Percentiles rank a stretch among this genome's conserved stretches.
phyloP scores from a whole-genome alignment of 2,329 filamentous ascomycete genomes.

The Alternaria ethzedia region DNA sequence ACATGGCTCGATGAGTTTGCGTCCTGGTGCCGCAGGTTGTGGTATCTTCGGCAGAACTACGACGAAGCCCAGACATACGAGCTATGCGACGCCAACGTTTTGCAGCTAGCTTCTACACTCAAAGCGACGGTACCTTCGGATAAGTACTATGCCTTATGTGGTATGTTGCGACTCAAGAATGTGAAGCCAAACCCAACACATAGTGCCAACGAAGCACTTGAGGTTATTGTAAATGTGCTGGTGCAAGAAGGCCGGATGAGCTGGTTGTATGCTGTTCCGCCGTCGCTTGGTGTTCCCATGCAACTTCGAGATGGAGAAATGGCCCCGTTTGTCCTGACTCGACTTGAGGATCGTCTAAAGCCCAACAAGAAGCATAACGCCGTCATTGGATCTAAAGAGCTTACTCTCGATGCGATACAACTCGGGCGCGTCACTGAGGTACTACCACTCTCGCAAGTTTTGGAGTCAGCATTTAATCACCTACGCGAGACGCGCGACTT shows the following conservation, averaged over 20 bases:
- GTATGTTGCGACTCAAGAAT: background rate
- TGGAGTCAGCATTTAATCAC: background rate
- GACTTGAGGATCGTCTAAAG: background rate
- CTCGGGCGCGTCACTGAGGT: background rate
- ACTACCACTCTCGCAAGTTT: background rate
- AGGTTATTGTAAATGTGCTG: background rate
- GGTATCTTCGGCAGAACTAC: background rate
- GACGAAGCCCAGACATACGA: background rate
- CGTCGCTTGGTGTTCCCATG: background rate
- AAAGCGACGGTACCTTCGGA: background rate
- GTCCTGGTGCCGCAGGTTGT: background rate
- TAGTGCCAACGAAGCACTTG: background rate
- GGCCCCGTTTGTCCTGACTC: background rate
- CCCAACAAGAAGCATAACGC: background rate
- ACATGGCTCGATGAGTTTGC: background rate
- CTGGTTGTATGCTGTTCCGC: background rate
- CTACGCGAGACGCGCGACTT: background rate
- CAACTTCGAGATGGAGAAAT: background rate
- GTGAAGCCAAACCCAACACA: background rate
- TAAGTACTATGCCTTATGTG: background rate
- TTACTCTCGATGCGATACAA: background rate
- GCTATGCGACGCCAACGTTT: background rate
- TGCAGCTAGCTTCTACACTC: background rate
- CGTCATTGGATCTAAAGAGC: rapidly evolving
- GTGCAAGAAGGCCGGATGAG: background rate